Percentiles rank a stretch among this genome's conserved stretches.
phyloP scores from a whole-genome alignment of 257 asterid genomes.

The Anisodus tanguticus region DNA sequence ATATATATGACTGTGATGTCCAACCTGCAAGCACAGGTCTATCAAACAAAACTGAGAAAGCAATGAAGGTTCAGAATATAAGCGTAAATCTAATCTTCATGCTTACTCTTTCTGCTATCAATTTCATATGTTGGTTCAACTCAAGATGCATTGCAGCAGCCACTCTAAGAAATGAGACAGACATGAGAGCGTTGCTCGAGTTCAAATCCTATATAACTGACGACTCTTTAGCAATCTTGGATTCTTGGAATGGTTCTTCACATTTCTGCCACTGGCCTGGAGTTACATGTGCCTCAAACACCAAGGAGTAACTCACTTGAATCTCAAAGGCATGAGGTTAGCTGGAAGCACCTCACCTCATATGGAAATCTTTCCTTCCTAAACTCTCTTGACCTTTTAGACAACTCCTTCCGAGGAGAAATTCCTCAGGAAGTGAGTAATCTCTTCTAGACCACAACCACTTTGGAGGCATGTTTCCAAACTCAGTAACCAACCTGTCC shows the following conservation, averaged over 20 bases:
- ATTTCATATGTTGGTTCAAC: neutral
- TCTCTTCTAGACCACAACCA: slow-evolving; percentile 3
- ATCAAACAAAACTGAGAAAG: slow-evolving; percentile 6
- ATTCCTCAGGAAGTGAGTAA: neutral
- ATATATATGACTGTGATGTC: neutral
- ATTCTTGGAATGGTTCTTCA: neutral
- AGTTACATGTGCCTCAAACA: neutral
- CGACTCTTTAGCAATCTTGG: neutral
- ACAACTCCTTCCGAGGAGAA: neutral
- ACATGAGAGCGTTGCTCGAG: neutral
- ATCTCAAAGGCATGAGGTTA: slow-evolving; percentile 15
- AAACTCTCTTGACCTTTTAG: neutral
- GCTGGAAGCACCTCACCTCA: neutral
- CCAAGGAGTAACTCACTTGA: neutral
- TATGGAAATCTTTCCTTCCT: neutral
- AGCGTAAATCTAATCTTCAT: neutral
- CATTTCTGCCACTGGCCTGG: neutral
- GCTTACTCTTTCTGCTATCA: neutral
- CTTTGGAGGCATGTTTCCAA: neutral
- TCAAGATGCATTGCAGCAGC: slow-evolving; percentile 7
- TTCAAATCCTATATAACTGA: neutral
- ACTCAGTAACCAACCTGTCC: neutral
- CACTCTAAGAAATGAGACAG: neutral
- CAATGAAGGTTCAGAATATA: neutral
- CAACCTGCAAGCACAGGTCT: neutral